Conservation (phyloP, 23 red algal species). For the Chondrus crispus region DNA sequence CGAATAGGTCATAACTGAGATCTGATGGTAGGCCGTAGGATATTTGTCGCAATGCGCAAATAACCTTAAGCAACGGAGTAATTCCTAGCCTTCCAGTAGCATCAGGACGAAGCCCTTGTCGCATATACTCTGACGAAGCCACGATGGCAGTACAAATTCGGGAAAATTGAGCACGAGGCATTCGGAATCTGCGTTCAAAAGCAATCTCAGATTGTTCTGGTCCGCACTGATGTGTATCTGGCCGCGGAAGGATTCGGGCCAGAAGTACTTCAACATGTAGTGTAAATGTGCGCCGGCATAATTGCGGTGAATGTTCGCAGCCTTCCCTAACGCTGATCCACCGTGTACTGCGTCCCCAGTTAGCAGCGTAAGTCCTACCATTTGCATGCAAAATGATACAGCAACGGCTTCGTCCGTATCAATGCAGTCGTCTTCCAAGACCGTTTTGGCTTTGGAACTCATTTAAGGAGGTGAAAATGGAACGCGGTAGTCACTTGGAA, state of each 20-base stretch:
- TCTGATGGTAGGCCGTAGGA: neutral
- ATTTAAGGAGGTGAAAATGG: too few relatives aligned
- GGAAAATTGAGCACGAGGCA: neutral
- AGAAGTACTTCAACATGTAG: conserved; percentile 2
- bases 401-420: neutral
- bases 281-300: neutral
- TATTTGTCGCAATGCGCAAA: neutral
- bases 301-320: neutral
- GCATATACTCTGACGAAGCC: neutral
- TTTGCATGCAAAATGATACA: neutral
- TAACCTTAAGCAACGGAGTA: neutral
- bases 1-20: neutral
- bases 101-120: neutral
- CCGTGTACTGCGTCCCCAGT: neutral
- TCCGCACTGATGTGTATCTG: neutral
- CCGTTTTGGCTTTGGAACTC: neutral
- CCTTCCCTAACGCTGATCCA: neutral
- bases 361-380: neutral
- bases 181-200: neutral
- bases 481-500: too few relatives aligned
- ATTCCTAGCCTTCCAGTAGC: neutral
- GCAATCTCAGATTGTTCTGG: neutral
- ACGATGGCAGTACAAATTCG: too few relatives aligned
- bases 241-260: neutral
- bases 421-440: neutral